Conservation (phyloP, 495 filamentous ascomycete species). For the Thozetella sp. region DNA sequence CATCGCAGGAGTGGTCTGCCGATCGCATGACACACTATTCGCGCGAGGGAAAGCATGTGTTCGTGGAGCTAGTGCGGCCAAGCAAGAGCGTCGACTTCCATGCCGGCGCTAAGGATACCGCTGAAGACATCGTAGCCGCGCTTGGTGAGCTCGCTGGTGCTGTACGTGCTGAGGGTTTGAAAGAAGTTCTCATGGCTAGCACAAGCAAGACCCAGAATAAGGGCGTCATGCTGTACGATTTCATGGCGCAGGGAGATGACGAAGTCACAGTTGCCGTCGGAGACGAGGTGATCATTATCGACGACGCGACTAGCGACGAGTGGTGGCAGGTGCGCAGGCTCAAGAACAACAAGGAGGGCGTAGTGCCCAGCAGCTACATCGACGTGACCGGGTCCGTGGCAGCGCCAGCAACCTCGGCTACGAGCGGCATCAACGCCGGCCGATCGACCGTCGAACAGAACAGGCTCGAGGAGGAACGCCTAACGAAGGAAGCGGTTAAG, state of each 20-base stretch:
- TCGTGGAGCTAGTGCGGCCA: conserved; percentile 87
- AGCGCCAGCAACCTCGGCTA: conserved; percentile 35
- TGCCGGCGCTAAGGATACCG: conserved; percentile 95
- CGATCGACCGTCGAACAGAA: conserved; percentile 81
- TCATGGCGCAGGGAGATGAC: conserved; percentile 93
- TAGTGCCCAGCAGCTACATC: conserved; percentile 96
- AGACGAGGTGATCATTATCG: conserved; percentile 89
- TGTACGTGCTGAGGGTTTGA: conserved; percentile 77
- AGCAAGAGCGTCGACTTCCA: conserved; percentile 96
- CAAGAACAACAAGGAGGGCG: conserved; percentile 92
- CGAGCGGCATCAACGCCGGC: conserved; percentile 63
- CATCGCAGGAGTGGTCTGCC: conserved; percentile 88
- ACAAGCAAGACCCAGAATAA: conserved; percentile 69
- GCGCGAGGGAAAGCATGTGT: conserved; percentile 97
- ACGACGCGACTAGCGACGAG: conserved; percentile 90
- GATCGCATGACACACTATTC: conserved; percentile 94
- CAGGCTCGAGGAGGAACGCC: conserved; percentile 75
- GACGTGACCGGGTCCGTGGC: conserved; percentile 72
- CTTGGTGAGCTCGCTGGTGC: conserved; percentile 90
- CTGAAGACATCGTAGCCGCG: conserved; percentile 84
- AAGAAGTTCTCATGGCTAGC: conserved; percentile 83
- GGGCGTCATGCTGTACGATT: conserved; percentile 90
- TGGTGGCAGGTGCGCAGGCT: conserved; percentile 96
- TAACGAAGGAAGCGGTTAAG: conserved; percentile 74
- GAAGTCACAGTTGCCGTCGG: conserved; percentile 90